These are phyloP conservation scores for Tuber melanosporum DNA, from an alignment of 495 filamentous ascomycete genomes.

Conservation along the genomic window DNA sequence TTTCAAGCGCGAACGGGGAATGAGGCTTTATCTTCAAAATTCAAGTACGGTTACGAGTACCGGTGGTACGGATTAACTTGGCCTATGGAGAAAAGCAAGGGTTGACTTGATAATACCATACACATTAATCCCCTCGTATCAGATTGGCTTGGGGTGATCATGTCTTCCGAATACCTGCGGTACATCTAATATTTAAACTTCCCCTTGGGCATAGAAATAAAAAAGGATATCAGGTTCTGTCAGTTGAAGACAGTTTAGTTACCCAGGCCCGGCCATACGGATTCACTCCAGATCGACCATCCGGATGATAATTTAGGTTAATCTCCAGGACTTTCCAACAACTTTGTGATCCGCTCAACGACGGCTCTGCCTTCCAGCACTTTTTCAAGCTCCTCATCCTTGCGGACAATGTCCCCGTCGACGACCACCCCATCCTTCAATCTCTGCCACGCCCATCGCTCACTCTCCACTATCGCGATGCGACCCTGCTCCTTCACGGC, in stretches of 20 bases:
- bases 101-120: not conserved
- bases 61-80: too few species aligned
- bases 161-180: not conserved
- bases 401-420: constrained; percentile 48
- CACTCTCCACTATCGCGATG: constrained; percentile 61
- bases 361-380: constrained; percentile 12
- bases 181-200: not conserved
- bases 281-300: not conserved
- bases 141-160: not conserved
- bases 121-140: not conserved
- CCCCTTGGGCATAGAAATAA: not conserved
- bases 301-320: not conserved
- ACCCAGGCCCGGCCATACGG: too few species aligned
- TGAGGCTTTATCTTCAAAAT: too few species aligned
- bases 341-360: constrained; percentile 11
- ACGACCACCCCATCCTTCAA: constrained; percentile 50
- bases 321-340: constrained; percentile 8
- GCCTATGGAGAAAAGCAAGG: too few species aligned
- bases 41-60: too few species aligned
- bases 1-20: too few species aligned
- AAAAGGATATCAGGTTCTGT: not conserved
- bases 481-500: constrained; percentile 76
- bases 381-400: constrained; percentile 50
- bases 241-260: not conserved
- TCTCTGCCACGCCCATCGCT: constrained; percentile 55